These are phyloP conservation scores for Fusarium pseudograminearum DNA, from an alignment of 2,329 filamentous ascomycete species.

Conservation along the genomic window DNA sequence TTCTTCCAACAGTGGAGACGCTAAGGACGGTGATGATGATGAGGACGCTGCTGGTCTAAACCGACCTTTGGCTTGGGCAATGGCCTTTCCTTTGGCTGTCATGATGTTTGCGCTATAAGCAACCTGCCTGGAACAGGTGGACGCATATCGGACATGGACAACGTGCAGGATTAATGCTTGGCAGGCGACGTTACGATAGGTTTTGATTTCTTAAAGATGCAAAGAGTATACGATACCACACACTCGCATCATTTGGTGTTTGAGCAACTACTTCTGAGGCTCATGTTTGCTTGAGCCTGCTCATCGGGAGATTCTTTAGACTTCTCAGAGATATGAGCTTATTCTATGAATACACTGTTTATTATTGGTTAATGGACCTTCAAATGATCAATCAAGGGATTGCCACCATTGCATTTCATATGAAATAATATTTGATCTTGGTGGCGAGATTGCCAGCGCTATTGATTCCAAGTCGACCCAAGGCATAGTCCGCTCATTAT, in stretches of 20 bases:
- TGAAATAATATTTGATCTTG: neutral
- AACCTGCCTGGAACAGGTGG: conserved; percentile 2
- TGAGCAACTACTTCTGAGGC: conserved; percentile 30
- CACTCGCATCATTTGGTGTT: conserved; percentile 11
- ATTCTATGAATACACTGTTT: conserved; percentile 35
- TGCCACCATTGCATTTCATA: neutral
- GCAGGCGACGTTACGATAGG: conserved; percentile 18
- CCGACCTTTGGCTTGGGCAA: conserved; percentile 51
- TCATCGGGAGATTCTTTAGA: conserved; percentile 16
- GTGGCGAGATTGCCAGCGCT: neutral
- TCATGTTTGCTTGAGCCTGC: conserved; percentile 12
- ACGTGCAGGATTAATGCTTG: conserved; percentile 29
- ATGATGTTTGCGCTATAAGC: conserved; percentile 52
- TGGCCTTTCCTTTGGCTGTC: conserved; percentile 51
- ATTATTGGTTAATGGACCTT: conserved; percentile 8
- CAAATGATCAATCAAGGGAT: neutral
- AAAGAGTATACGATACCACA: conserved; percentile 39
- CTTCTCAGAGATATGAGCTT: conserved; percentile 17
- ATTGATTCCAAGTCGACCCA: neutral
- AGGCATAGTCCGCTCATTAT: neutral
- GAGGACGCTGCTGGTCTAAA: conserved; percentile 48
- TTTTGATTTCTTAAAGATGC: conserved; percentile 36
- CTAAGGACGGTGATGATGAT: conserved; percentile 46
- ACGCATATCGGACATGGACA: neutral
- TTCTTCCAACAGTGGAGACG: conserved; percentile 34